These are phyloP conservation scores for Boletus coccyginus DNA, from an alignment of 768 basidiomycete genomes.

Conservation along the genomic window DNA sequence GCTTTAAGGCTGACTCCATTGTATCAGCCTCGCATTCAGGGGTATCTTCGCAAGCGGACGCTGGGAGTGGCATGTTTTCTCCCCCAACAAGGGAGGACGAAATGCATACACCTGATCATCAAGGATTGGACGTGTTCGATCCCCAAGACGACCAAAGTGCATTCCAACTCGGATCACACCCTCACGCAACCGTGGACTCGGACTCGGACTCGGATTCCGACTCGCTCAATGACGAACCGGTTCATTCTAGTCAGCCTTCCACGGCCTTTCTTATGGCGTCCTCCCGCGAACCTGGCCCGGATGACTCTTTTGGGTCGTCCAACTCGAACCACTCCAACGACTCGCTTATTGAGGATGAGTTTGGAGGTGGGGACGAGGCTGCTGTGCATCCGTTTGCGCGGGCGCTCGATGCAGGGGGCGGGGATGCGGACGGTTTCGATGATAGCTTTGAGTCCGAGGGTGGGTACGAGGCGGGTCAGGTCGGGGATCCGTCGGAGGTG, in stretches of 20 bases:
- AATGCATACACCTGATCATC: slow-evolving; percentile 23
- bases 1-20: slow-evolving; percentile 14
- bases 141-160: slow-evolving; percentile 24
- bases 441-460: slow-evolving; percentile 50
- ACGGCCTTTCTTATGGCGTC: slow-evolving; percentile 69
- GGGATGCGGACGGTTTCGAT: slow-evolving; percentile 46
- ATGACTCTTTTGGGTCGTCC: slow-evolving; percentile 41
- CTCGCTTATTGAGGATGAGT: slow-evolving; percentile 46
- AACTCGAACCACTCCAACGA: slow-evolving; percentile 61
- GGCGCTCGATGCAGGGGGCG: slow-evolving; percentile 27
- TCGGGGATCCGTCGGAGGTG: slow-evolving; percentile 20
- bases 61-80: background rate
- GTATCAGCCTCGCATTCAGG: slow-evolving; percentile 12
- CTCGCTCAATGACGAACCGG: slow-evolving; percentile 52
- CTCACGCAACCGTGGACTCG: slow-evolving; percentile 16
- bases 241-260: slow-evolving; percentile 61
- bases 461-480: slow-evolving; percentile 24
- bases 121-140: slow-evolving; percentile 24
- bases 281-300: slow-evolving; percentile 28
- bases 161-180: slow-evolving; percentile 10
- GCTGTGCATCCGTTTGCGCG: slow-evolving; percentile 62
- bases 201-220: slow-evolving; percentile 55
- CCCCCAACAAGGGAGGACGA: slow-evolving; percentile 4
- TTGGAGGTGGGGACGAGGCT: slow-evolving; percentile 36
- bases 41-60: slow-evolving; percentile 5